Percentiles rank a stretch among this genome's conserved stretches.
Evolutionary conservation across 2,329 filamentous ascomycete species (phyloP).

Genomic region (Aureobasidium mangrovei): DNA sequence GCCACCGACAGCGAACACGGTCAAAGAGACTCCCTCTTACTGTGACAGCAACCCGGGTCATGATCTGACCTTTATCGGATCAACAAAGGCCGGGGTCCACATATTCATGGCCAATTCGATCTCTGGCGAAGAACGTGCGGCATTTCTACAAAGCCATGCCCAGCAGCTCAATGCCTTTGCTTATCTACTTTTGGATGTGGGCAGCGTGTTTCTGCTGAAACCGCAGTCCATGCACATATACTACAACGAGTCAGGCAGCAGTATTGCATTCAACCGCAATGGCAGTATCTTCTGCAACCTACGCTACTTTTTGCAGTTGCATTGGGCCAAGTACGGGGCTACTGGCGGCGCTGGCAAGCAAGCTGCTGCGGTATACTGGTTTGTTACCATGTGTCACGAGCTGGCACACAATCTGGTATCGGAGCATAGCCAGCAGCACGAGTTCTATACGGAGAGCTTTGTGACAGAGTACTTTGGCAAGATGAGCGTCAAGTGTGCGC

Average conservation of each 20-base stretch:
- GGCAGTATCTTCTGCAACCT: constrained; percentile 93
- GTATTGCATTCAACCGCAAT: constrained; percentile 84
- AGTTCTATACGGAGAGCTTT: constrained; percentile 77
- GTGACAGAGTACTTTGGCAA: constrained; percentile 67
- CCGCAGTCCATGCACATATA: constrained; percentile 71
- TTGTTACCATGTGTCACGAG: constrained; percentile 91
- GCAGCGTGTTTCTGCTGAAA: constrained; percentile 62
- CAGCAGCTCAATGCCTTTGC: constrained; percentile 61
- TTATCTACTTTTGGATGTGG: constrained; percentile 58
- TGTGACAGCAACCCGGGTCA: constrained; percentile 70
- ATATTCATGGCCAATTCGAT: constrained; percentile 59
- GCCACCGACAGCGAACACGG: constrained; percentile 58
- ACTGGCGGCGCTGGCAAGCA: constrained; percentile 42
- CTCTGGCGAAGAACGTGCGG: constrained; percentile 35
- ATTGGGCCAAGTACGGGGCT: constrained; percentile 42
- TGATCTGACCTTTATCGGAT: constrained; percentile 62
- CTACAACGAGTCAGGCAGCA: constrained; percentile 67
- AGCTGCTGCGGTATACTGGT: constrained; percentile 80
- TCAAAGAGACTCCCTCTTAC: constrained; percentile 73
- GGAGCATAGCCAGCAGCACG: constrained; percentile 69
- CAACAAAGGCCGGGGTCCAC: constrained; percentile 62
- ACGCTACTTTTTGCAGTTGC: constrained; percentile 73
- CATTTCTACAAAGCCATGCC: constrained; percentile 55
- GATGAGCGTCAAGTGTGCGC: constrained; percentile 50
- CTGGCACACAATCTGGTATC: constrained; percentile 85